phyloP scores from a whole-genome alignment of 805 yeast genomes.

The Candida yuanshanica region DNA sequence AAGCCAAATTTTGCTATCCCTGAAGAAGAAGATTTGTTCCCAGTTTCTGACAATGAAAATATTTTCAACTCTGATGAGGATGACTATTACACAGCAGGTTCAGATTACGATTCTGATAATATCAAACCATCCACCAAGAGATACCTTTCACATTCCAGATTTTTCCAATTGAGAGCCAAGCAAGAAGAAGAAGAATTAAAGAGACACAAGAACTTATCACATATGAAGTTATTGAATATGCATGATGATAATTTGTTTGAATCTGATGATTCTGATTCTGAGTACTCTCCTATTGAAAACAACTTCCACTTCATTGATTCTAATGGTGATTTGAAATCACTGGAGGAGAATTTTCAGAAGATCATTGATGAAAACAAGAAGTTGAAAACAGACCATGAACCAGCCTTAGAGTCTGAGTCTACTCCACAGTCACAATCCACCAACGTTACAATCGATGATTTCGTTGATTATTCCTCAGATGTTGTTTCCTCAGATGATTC shows the following conservation, averaged over 20 bases:
- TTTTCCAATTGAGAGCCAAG: constrained; percentile 4
- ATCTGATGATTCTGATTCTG: constrained; percentile 14
- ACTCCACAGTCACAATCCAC: constrained; percentile 5
- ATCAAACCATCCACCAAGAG: constrained; percentile 8
- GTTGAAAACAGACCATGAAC: constrained; percentile 1
- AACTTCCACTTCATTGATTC: constrained; percentile 3
- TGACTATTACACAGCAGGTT: constrained; percentile 22
- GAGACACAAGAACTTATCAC: constrained; percentile 3
- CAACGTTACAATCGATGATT: constrained; percentile 14
- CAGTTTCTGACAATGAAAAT: constrained; percentile 18
- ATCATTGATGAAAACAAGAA: constrained; percentile 21
- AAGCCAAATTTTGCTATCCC: constrained; percentile 1
- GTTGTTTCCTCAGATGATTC: constrained; percentile 13
- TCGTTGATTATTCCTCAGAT: constrained; percentile 14
- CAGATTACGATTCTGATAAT: constrained; percentile 21
- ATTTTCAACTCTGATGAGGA: constrained; percentile 24
- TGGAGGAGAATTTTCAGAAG: constrained; percentile 25
- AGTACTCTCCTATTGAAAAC: constrained; percentile 10
- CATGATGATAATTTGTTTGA: constrained; percentile 15
- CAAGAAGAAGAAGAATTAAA: constrained; percentile 4
- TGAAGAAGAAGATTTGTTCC: constrained; percentile 15
- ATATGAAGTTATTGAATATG: constrained; percentile 9
- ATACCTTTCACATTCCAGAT: constrained; percentile 7
- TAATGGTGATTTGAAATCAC: constrained; percentile 18
- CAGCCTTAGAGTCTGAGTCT: constrained; percentile 1